Base-by-base conservation (phyloP, 257 asterid species). In the Solanum virginianum region DNA sequence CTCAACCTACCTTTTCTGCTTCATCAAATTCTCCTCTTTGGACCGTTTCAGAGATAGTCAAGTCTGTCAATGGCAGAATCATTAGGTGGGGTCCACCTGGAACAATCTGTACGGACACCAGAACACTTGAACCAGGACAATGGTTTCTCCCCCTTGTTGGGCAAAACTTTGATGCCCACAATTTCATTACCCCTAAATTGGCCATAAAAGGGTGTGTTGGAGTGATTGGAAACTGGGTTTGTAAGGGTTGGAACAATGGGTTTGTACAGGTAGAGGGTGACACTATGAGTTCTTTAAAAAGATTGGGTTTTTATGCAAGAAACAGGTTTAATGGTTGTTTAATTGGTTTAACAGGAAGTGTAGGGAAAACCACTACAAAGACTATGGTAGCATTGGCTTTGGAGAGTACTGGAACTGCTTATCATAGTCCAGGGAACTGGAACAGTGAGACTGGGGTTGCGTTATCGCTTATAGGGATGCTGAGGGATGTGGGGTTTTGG, bases 91-190 rank as follows among this genome's bases (percentile, higher is more conserved):
- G 79, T 60, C 82, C 71, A 82, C 86, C 85, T 26, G 89, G 89
- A 65, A 55, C 87, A 32, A 83, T 89, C 84, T 86, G 87, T 24
- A 85, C 87, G n/a, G 91, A 89, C 75, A 89, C 91, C 69, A 83
- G 91, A 69, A 85, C 88, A 16, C 87, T 89, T 47, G 65, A 29
- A 24, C 91, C 87, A 71, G 89, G 88, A 43, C 88, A 87, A 29
- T 89, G 91, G 91, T 86, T 89, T 29, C 88, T 89, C 20, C 87
- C 91, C 5, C 87, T 89, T 20, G 22, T 62, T 24, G 91, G 89
- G 66, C 87, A 9, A 68, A 88, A 82, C 86, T 77, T 81, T 74
- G 87, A 89, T 45, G 91, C 91, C 84, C 88, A 83, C 49, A 68
- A 43, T 55, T 89, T 89, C 88, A 29, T 89, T 62, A 86, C 85